Conservation (phyloP, 805 yeast genomes). For the Kodamaea nitidulidarum region DNA sequence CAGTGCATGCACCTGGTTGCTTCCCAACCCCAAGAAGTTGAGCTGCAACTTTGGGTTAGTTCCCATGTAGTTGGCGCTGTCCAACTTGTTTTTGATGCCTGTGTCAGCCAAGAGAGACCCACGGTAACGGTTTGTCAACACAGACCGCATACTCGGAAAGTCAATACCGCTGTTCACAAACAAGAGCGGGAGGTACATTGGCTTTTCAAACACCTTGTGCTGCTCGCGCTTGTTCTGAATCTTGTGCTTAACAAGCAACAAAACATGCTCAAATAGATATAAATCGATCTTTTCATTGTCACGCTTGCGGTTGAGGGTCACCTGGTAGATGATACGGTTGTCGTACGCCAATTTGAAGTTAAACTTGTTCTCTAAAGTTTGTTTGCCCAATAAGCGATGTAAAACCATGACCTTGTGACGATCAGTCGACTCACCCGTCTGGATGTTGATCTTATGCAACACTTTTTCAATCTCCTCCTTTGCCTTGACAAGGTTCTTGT, state of each 20-base stretch:
- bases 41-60: conserved; percentile 41
- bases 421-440: conserved; percentile 91
- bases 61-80: conserved; percentile 25
- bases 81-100: conserved; percentile 25
- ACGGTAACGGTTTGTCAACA: conserved; percentile 32
- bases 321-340: conserved; percentile 76
- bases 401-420: conserved; percentile 83
- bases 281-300: conserved; percentile 80
- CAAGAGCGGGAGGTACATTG: conserved; percentile 75
- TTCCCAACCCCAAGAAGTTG: conserved; percentile 51
- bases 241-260: conserved; percentile 81
- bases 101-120: conserved; percentile 38
- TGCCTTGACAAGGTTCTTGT: conserved; percentile 63
- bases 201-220: conserved; percentile 84
- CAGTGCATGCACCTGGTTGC: conserved; percentile 51
- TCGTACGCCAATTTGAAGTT: conserved; percentile 83
- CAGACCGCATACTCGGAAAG: conserved; percentile 53
- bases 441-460: conserved; percentile 73
- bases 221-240: conserved; percentile 86
- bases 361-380: conserved; percentile 78
- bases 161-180: conserved; percentile 77
- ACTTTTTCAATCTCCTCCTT: conserved; percentile 71
- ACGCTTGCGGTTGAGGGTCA: conserved; percentile 62
- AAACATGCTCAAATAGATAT: conserved; percentile 82
- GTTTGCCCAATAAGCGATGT: conserved; percentile 52